Evolutionary conservation across 2,329 filamentous ascomycete species (phyloP), one percentile per base, ranked within the genome.

Genomic region (Coleophoma eucalyptorum): DNA sequence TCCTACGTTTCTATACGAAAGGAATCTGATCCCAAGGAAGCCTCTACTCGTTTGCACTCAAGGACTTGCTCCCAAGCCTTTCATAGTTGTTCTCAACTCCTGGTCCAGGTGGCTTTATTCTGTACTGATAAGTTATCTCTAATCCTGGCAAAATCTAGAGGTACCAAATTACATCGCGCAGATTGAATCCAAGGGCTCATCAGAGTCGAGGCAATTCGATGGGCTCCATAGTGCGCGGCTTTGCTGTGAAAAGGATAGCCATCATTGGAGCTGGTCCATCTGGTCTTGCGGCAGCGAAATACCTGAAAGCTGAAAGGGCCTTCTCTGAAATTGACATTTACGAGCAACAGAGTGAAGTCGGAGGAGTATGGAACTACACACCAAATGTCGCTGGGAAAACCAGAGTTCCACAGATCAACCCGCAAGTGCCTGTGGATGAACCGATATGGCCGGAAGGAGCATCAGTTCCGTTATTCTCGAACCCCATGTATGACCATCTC

Each of bases 321-420:
- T 94, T 94, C 62, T 71, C 83, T 12, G 78, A 74, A 31, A 84
- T 97, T 53, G 80, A 84, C 53, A 69, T 97, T 37, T 95, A 88
- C 62, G 94, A 97, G 69, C 90, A 96, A 68, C 84, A 90, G 57
- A 73, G 77, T 42, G 77, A 81, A 44, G 80, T 87, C 6, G 93
- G 91, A 51, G 93, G 94, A 2, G 81, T 94, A 10, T 97, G 93
- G 93, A 87, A 90, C 62, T 91, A 95, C 78, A 55, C 72, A 74
- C 26, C 69, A 67, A 53, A 76, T 67, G 50, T 69, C 42, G 62
- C 74, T 65, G 55, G 78, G 59, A 58, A 72, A 64, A 53, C 77
- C 7, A 77, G 58, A 33, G 72, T 93, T 35, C 90, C 91, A 7
- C 87, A 91, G 64, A 82, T 82, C n/a, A 78, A 80, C 60, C 79